These are phyloP conservation scores for Colletotrichum melonis DNA, from an alignment of 2,329 filamentous ascomycete genomes.

Conservation along the genomic window DNA sequence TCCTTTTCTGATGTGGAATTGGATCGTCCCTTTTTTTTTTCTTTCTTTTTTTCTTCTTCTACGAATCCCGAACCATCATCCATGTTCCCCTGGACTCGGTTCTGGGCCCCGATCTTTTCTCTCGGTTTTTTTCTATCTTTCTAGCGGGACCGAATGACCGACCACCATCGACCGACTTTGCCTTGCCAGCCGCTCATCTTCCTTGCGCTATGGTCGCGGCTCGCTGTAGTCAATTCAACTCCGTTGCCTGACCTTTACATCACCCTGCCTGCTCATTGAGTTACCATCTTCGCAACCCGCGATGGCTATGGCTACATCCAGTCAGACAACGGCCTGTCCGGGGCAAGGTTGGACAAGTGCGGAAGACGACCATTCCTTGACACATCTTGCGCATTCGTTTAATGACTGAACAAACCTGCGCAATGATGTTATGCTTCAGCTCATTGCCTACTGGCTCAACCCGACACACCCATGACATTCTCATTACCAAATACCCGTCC, in stretches of 20 bases:
- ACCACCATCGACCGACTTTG: neutral
- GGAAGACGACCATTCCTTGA: slow-evolving; percentile 29
- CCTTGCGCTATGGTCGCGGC: neutral
- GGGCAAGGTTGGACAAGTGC: neutral
- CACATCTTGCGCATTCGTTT: slow-evolving; percentile 22
- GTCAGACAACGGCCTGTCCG: slow-evolving; percentile 23
- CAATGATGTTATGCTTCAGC: slow-evolving; percentile 28
- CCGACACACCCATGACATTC: slow-evolving; percentile 44
- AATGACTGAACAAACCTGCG: slow-evolving; percentile 10
- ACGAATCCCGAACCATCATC: neutral
- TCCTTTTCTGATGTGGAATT: neutral
- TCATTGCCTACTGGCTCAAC: slow-evolving; percentile 15
- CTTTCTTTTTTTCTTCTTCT: neutral
- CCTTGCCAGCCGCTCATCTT: slow-evolving; percentile 3
- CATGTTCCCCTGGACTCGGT: slow-evolving; percentile 4
- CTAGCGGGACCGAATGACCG: neutral
- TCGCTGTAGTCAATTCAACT: neutral
- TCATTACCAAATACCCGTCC: slow-evolving; percentile 52
- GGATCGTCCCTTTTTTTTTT: neutral
- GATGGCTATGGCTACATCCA: neutral
- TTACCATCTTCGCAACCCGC: neutral
- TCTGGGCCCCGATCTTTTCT: neutral
- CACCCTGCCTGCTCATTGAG: neutral
- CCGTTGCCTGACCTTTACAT: neutral
- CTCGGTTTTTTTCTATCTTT: neutral